Conservation (phyloP, 345 rosid species). For the Excoecaria agallocha region DNA sequence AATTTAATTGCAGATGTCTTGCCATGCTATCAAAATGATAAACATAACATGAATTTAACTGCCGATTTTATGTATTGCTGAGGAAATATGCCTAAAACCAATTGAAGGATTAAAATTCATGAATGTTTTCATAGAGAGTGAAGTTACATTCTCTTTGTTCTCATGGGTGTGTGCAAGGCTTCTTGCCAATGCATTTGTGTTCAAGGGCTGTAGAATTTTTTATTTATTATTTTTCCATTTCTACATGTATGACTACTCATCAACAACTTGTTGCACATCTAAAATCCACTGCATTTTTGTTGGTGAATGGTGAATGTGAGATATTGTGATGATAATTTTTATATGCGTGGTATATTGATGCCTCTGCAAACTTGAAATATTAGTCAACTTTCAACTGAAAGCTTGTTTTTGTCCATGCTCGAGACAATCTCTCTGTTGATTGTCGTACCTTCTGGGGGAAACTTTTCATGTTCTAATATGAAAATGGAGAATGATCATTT, state of each 20-base stretch:
- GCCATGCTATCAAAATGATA: not conserved
- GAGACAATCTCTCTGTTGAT: not conserved
- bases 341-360: not conserved
- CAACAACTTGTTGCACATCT: not conserved
- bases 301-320: not conserved
- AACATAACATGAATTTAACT: not conserved
- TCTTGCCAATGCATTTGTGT: too few species aligned
- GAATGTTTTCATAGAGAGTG: not conserved
- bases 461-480: not conserved
- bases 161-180: not conserved
- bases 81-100: not conserved
- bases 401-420: not conserved
- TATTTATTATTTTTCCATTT: too few species aligned
- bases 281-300: not conserved
- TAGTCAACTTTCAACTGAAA: not conserved
- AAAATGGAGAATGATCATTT: not conserved
- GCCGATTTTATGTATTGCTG: not conserved
- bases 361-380: not conserved
- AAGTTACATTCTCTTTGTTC: not conserved
- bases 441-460: not conserved
- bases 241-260: not conserved
- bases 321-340: not conserved
- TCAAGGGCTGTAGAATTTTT: not conserved
- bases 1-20: not conserved
- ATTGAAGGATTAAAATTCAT: not conserved